phyloP scores from a whole-genome alignment of 208 protist genomes.

The Plasmodiophora brassicae region DNA sequence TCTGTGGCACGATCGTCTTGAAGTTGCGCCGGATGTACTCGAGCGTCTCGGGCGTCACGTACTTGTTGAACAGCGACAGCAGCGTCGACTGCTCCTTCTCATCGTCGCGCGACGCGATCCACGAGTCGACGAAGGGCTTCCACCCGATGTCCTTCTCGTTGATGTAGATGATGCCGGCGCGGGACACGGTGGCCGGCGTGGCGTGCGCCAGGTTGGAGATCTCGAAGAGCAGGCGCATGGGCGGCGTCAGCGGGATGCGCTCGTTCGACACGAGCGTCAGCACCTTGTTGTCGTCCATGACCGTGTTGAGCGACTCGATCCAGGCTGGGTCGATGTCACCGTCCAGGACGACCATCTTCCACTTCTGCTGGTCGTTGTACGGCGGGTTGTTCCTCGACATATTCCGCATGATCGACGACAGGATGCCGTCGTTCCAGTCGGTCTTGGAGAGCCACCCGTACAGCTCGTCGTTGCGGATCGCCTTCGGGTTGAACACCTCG shows the following conservation, averaged over 20 bases:
- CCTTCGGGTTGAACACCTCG: conserved; percentile 91
- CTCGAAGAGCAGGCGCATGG: conserved; percentile 97
- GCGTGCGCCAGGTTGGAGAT: conserved; percentile 90
- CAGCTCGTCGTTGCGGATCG: conserved; percentile 94
- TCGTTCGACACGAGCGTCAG: conserved; percentile 95
- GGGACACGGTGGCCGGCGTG: conserved; percentile 92
- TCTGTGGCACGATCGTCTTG: conserved; percentile 63
- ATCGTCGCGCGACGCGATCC: conserved; percentile 46
- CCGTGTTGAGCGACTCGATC: conserved; percentile 99
- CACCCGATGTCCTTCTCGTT: conserved; percentile 94
- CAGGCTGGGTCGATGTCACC: conserved; percentile 95
- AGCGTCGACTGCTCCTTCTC: conserved; percentile 77
- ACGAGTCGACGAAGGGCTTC: conserved; percentile 80
- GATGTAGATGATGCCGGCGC: conserved; percentile 94
- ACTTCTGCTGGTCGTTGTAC: conserved; percentile 80
- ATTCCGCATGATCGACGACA: conserved; percentile 86
- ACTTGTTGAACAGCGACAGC: conserved; percentile 92
- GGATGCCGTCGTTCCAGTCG: conserved; percentile 88
- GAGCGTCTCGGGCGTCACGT: conserved; percentile 80
- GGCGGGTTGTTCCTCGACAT: conserved; percentile 73
- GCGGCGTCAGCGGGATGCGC: conserved; percentile 90
- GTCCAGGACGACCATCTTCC: conserved; percentile 87
- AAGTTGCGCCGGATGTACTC: conserved; percentile 77
- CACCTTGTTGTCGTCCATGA: conserved; percentile 93
- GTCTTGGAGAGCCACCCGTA: conserved; percentile 84